A percentile compares a stretch with the other conserved stretches of the same genome.
Evolutionary conservation across 1,139 yeast species (phyloP).

Genomic region (Saccharomyces hybrid): DNA sequence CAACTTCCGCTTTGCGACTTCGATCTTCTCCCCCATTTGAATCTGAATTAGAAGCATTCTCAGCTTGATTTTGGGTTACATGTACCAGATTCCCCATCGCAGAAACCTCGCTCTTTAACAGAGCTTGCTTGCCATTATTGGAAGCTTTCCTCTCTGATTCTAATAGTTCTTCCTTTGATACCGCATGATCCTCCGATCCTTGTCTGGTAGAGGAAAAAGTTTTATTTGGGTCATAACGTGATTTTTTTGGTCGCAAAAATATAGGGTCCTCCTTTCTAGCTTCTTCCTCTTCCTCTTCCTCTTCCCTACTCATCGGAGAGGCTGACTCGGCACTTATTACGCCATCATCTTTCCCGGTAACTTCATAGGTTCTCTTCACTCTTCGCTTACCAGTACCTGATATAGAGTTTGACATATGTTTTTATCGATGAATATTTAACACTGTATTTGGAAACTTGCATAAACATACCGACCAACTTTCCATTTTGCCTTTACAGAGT

Average conservation of each 20-base stretch:
- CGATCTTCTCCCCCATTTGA: slow-evolving; percentile 3
- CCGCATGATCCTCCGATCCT: background rate
- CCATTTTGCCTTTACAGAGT: too few species aligned
- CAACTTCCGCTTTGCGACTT: slow-evolving; percentile 1
- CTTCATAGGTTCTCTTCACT: slow-evolving; percentile 22
- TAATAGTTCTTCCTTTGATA: slow-evolving; percentile 41
- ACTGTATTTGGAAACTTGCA: too few species aligned
- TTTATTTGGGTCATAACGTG: slow-evolving; percentile 3
- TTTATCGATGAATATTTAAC: background rate
- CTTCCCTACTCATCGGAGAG: slow-evolving; percentile 2
- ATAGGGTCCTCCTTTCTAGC: background rate
- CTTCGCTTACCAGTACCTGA: slow-evolving; percentile 23
- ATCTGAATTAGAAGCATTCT: background rate
- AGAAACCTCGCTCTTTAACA: too few species aligned
- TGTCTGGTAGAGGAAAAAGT: background rate
- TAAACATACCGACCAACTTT: too few species aligned
- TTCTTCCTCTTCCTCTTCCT: slow-evolving; percentile 5
- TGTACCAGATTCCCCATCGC: too few species aligned
- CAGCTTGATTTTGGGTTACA: too few species aligned
- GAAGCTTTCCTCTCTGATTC: slow-evolving; percentile 42
- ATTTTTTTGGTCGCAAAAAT: background rate
- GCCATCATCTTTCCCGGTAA: slow-evolving; percentile 8
- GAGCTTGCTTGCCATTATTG: slow-evolving; percentile 33
- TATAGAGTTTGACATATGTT: background rate
- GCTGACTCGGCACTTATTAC: background rate